Percentiles rank a stretch among this genome's conserved stretches.
phyloP scores from a whole-genome alignment of 345 rosid species.

The Eucalyptus regnans region DNA sequence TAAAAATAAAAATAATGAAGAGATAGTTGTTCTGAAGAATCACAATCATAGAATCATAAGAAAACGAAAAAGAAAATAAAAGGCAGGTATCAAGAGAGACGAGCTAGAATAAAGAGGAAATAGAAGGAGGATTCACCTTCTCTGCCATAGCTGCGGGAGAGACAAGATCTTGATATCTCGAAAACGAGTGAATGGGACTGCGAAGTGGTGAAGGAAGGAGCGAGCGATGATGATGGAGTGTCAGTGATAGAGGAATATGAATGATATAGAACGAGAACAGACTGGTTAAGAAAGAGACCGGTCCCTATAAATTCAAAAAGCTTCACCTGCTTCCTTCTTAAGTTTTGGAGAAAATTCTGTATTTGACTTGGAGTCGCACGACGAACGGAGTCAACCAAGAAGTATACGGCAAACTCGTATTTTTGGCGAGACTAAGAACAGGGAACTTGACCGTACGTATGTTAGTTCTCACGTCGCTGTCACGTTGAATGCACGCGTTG shows the following conservation, averaged over 20 bases:
- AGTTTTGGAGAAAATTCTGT: background rate
- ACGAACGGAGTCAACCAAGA: background rate
- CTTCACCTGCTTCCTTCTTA: background rate
- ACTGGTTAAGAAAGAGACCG: background rate
- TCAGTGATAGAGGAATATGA: background rate
- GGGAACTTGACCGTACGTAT: background rate
- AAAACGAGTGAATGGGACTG: background rate
- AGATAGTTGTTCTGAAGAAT: background rate
- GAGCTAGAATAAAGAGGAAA: background rate
- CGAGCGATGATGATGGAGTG: background rate
- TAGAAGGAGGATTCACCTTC: background rate
- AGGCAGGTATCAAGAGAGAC: background rate
- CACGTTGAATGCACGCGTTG: background rate
- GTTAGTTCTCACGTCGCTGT: background rate
- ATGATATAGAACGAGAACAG: background rate
- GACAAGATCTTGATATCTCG: background rate
- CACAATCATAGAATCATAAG: background rate
- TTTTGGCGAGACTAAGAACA: background rate
- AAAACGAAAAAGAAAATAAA: background rate
- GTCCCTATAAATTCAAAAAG: background rate
- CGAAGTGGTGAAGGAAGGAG: background rate
- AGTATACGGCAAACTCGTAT: background rate
- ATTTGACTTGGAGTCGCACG: background rate
- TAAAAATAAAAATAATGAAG: background rate
- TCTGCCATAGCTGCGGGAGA: conserved; percentile 7